Evolutionary conservation across 257 asterid genomes (phyloP), one percentile per base, ranked within the genome.

Genomic region (Nicotiana attenuata): DNA sequence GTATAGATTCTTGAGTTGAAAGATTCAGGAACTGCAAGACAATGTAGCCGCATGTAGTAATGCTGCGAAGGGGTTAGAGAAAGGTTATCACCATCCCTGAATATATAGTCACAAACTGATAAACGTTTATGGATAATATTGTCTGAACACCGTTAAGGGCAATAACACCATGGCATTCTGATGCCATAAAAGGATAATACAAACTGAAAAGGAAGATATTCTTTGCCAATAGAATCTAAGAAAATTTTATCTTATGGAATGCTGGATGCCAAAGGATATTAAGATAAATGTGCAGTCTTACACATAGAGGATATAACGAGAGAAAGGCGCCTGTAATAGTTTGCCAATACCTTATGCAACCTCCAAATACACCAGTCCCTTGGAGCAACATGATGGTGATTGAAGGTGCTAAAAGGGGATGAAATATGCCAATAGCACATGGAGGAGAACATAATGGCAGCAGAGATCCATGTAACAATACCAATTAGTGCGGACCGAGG

Each of bases 31-130:
- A 87, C 86, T 93, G 97, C 83, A 92, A 20, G 41, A 91, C 89
- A 57, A 95, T 88, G 88, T 93, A 95, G 50, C 84, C 86, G 84
- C 96, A 91, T 24, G 97, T 82, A n/a, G 94, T 82, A 85, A 93
- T 89, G 93, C 99, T 95, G 98, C 90, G 77, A 82, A 82, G 79
- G 63, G 69, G 71, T 68, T 57, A 52, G 77, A 11, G 29, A 52
- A 76, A 13, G 31, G 10, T 68, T 29, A 83, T 53, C 26, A 81
- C 31, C 78, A 76, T 59, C 65, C 26, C 24, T 65, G 11, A 16
- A 24, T 63, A n/a, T 47, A 29, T 17, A 26, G 11, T 13, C 28
- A 80, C 28, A 80, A 61, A 60, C 6, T 26, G 50, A 35, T 26
- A 61, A 76, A 53, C 3, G 45, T 22, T 38, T 24, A 13, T 65